Base-by-base conservation (phyloP, 345 rosid genomes). In the Draba incana region DNA sequence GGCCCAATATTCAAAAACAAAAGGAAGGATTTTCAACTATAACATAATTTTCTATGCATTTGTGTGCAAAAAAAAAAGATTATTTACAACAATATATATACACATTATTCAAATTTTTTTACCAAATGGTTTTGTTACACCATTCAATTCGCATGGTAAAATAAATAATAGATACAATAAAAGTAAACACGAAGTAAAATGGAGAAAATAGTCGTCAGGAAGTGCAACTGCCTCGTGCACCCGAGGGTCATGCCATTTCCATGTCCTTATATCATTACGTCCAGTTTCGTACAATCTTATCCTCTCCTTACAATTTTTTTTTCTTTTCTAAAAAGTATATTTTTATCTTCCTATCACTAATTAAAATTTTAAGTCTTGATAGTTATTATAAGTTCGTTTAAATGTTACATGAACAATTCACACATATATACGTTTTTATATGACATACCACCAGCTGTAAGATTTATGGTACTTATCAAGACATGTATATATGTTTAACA, bases 151-250 rank as follows among this genome's bases (percentile, higher is more conserved):
- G 4, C 58, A 51, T 24, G 8, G 11, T 38, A 25, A n/a, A 66
- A 39, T 1, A 10, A 49, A 38, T 8, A 8, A 8, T 41, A 25
- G 4, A 59, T n/a, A 47, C 27, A 10, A 35, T 6, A 33, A 16
- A 47, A 48, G 16, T 53, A 41, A 44, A 44, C 8, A 33, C 4
- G 1, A 33, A 55, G 55, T 30, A 55, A 55, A 47, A 57, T 27
- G 41, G 38, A 68, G 20, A 35, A 68, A 35, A 41, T 23, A 47
- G 37, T 59, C 61, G 74, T 61, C 75, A 61, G 24, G 68, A 52
- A 70, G n/a, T 70, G 75, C 68, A 70, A 70, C 62, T 52, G 75
- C 75, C 68, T 61, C 75, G 47, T 61, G 75, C 67, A 61, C 15
- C 25, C 33, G 9, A 52, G 39, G 8, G 62, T 60, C 75, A 52